Conservation (phyloP, 345 rosid species). For the Odontarrhena argentea region DNA sequence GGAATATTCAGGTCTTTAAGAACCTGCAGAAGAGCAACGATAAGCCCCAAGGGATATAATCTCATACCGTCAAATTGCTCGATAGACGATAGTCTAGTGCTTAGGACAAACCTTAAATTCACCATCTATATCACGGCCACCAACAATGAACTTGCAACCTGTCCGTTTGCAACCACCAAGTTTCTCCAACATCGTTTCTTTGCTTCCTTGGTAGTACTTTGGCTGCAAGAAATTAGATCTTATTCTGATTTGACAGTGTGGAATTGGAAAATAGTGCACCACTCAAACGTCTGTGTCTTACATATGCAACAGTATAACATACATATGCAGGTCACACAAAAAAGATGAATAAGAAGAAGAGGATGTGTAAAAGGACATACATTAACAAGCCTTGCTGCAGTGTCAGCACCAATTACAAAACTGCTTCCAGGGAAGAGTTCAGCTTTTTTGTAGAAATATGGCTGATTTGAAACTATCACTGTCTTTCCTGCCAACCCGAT, state of each 20-base stretch:
- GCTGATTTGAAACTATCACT: constrained; percentile 89
- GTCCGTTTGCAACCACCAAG: constrained; percentile 68
- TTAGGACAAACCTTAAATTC: constrained; percentile 59
- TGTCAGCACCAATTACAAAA: constrained; percentile 92
- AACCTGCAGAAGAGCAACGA: constrained; percentile 50
- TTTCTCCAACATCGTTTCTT: constrained; percentile 67
- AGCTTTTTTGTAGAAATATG: constrained; percentile 91
- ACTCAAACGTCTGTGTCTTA: constrained; percentile 2
- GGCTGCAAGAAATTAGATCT: constrained; percentile 53
- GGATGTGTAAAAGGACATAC: constrained; percentile 45
- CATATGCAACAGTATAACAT: background rate
- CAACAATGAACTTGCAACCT: constrained; percentile 86
- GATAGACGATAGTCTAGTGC: constrained; percentile 1
- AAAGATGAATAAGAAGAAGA: background rate
- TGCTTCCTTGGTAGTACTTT: constrained; percentile 75
- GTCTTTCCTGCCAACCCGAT: constrained; percentile 70
- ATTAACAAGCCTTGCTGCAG: constrained; percentile 81
- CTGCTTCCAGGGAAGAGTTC: constrained; percentile 94
- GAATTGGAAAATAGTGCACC: constrained; percentile 12
- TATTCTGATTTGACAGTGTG: constrained; percentile 6
- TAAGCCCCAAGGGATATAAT: constrained; percentile 11
- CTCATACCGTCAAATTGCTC: background rate
- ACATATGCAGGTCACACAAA: background rate
- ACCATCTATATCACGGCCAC: constrained; percentile 82
- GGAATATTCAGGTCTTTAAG: constrained; percentile 83